Percentiles rank a stretch among this genome's conserved stretches.
Conservation (phyloP, 805 yeast genomes). For the Lipomyces sp. region DNA sequence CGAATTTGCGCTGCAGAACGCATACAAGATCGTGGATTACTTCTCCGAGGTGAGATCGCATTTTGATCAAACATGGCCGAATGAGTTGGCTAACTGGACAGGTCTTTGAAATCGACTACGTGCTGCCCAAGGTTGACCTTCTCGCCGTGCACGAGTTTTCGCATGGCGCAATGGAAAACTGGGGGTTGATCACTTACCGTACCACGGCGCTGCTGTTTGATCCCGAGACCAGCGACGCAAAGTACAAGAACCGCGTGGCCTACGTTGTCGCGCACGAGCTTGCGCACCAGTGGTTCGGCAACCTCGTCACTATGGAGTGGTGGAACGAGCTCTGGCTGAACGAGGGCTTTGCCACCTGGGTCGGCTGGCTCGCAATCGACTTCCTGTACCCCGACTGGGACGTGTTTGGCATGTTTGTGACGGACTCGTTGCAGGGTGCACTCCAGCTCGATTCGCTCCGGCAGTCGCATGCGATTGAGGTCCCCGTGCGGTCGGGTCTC, state of each 20-base stretch:
- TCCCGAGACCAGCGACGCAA: conserved; percentile 58
- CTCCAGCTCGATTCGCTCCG: conserved; percentile 69
- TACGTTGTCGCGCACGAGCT: conserved; percentile 84
- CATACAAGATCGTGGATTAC: conserved; percentile 70
- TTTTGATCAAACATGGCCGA: not conserved
- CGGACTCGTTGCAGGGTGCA: conserved; percentile 72
- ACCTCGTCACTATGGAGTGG: conserved; percentile 87
- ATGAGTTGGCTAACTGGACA: not conserved
- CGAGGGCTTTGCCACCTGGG: conserved; percentile 89
- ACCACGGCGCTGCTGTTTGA: conserved; percentile 71
- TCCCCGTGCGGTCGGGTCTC: conserved; percentile 70
- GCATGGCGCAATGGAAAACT: conserved; percentile 90
- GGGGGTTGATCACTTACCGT: conserved; percentile 75
- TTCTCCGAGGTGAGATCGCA: conserved; percentile 51
- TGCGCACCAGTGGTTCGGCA: conserved; percentile 92
- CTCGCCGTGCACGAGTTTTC: conserved; percentile 80
- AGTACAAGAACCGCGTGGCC: conserved; percentile 68
- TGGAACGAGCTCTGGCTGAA: conserved; percentile 91
- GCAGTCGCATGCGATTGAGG: conserved; percentile 76
- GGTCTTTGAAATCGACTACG: conserved; percentile 66
- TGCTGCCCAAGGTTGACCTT: conserved; percentile 76
- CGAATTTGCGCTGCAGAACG: conserved; percentile 66
- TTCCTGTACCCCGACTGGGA: conserved; percentile 74
- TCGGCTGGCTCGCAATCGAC: conserved; percentile 68
- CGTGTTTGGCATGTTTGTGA: conserved; percentile 71